Base-by-base conservation (phyloP, 257 asterid genomes). In the Striga asiatica region DNA sequence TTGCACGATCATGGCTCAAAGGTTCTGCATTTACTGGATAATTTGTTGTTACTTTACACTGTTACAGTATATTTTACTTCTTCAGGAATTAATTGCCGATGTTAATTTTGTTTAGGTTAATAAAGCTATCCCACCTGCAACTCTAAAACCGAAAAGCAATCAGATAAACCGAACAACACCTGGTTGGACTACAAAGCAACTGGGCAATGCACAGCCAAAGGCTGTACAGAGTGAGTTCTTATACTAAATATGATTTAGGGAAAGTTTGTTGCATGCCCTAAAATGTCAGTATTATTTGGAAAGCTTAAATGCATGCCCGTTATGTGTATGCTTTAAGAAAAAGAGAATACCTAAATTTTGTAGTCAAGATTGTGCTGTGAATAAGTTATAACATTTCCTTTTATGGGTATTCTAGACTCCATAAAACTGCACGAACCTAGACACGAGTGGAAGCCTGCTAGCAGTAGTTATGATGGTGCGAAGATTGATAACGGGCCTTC, bases 111-210 rank as follows among this genome's bases (percentile, higher is more conserved):
- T 70, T 67, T 71, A 81, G 92, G 78, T 79, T 45, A 73, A 64
- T 64, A 56, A 77, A 54, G 65, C 67, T 55, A 85, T 70, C 54
- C 73, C 81, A 65, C 88, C 81, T 68, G 88, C 92, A 52, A 84
- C 65, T 58, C 75, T 87, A 56, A 56, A 48, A 31, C 21, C 70
- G 13, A 77, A 55, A 68, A 51, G 65, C 69, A 77, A 58, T 73
- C 76, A 72, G 64, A 28, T 25, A 50, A 71, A 70, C 59, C 73
- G 38, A 43, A 60, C 59, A 43, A 60, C 59, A 16, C 47, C 74
- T 20, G 50, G 57, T 54, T 35, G 67, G 18, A 35, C 71, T 43
- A 56, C 37, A 46, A 69, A 62, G 70, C 74, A 63, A 58, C 54
- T 38, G 60, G 50, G 56, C 58, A 69, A 61, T 56, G 70, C 66